Percentiles rank a stretch among this genome's conserved stretches.
Conservation (phyloP, 2,329 filamentous ascomycete species). For the Fusarium keratoplasticum region DNA sequence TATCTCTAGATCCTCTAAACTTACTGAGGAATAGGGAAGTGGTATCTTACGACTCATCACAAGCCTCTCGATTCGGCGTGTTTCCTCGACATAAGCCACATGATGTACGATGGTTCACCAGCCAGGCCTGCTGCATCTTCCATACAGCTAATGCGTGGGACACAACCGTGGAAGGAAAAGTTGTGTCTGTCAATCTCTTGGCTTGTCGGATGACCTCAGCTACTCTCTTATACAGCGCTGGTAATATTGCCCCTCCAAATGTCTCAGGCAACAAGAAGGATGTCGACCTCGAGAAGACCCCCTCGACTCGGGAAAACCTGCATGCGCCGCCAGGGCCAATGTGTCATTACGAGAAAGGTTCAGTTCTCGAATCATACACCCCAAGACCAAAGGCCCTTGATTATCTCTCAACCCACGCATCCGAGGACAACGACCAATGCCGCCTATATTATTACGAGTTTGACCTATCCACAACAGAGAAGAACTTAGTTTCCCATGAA, state of each 20-base stretch:
- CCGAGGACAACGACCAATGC: slow-evolving; percentile 72
- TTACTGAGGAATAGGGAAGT: slow-evolving; percentile 65
- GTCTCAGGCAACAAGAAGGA: fast-evolving
- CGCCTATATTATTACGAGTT: slow-evolving; percentile 78
- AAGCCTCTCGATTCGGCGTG: slow-evolving; percentile 72
- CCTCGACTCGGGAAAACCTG: not conserved
- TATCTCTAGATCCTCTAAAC: slow-evolving; percentile 73
- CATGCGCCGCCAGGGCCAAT: fast-evolving
- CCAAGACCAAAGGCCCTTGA: fast-evolving
- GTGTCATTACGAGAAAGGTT: slow-evolving; percentile 3
- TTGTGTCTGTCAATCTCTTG: slow-evolving; percentile 67
- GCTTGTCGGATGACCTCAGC: slow-evolving; percentile 75
- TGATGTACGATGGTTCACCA: slow-evolving; percentile 74
- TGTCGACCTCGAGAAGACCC: too few relatives aligned
- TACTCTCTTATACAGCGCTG: slow-evolving; percentile 72
- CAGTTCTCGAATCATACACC: not conserved
- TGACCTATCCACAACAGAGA: slow-evolving; percentile 48
- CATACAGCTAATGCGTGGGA: slow-evolving; percentile 81
- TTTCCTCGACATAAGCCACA: slow-evolving; percentile 72
- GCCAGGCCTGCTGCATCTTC: slow-evolving; percentile 75
- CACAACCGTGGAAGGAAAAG: not conserved
- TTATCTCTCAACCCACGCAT: slow-evolving; percentile 36
- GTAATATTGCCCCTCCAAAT: slow-evolving; percentile 61
- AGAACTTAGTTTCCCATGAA: slow-evolving; percentile 65
- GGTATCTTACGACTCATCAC: slow-evolving; percentile 69